These are phyloP conservation scores for Cinchona pubescens DNA, from an alignment of 257 asterid genomes.

Conservation along the genomic window DNA sequence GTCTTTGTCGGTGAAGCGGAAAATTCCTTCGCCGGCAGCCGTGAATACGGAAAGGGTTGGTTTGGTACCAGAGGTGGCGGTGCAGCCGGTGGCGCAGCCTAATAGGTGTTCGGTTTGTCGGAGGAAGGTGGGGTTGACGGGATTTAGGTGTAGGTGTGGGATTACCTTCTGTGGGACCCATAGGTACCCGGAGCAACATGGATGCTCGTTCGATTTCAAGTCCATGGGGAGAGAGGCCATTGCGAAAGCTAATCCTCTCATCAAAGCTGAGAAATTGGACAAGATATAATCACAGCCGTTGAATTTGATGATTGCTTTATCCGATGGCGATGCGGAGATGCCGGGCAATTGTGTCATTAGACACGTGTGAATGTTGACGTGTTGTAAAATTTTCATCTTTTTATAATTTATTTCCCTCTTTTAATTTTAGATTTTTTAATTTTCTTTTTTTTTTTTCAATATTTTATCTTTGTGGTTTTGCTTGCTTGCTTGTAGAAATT, in stretches of 20 bases:
- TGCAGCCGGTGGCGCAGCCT: conserved; percentile 28
- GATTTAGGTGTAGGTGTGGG: conserved; percentile 84
- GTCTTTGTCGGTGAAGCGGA: conserved; percentile 9
- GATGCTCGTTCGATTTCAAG: conserved; percentile 71
- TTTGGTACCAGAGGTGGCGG: conserved; percentile 17
- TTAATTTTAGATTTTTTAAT: not conserved
- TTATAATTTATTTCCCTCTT: no score
- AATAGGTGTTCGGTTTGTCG: conserved; percentile 62
- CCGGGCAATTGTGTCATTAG: not conserved
- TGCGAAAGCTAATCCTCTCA: conserved; percentile 78
- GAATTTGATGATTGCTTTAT: not conserved
- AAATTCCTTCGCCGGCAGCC: conserved; percentile 17
- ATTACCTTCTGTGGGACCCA: conserved; percentile 81
- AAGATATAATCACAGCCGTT: conserved; percentile 56
- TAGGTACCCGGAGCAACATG: conserved; percentile 87
- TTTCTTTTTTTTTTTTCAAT: not conserved
- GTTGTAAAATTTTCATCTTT: conserved; percentile 18
- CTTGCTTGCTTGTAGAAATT: conserved; percentile 13
- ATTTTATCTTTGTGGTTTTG: conserved; percentile 16
- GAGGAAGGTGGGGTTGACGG: conserved; percentile 81
- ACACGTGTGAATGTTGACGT: conserved; percentile 12
- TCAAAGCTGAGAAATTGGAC: conserved; percentile 58
- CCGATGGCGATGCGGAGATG: conserved; percentile 8
- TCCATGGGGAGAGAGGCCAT: conserved; percentile 76
- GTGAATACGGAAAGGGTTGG: conserved; percentile 11